Base-by-base conservation (phyloP, 192 early-diverging fungal species). In the Rhizophagus prolifer region DNA sequence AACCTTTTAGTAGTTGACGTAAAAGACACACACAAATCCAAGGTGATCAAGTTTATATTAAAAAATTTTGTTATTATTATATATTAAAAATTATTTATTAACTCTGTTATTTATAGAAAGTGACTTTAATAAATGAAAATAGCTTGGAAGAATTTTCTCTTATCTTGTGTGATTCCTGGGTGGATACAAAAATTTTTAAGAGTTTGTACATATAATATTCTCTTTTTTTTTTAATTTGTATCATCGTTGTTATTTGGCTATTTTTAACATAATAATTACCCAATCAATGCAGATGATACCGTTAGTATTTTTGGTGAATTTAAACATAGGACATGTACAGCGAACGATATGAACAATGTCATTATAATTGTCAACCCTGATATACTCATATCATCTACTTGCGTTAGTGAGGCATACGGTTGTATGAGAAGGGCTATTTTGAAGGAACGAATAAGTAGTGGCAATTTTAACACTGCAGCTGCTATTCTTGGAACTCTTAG, bases 341-440 rank as follows among this genome's bases (percentile, higher is more conserved):
- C 50, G 16, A 54, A 54, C 14, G 50, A 54, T 54, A 21, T 6
- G 16, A 54, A 54, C 4, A 19, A 54, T 54, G 50, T 54, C 21
- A 16, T 54, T 54, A 54, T 94, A 1, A 87, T 97, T 41, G 79
- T 95, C 19, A 88, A 95, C 63, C 97, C 97, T 2, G 97, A 98
- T 80, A 77, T 78, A 3, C 81, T 99, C 16, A 85, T 98, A 21
- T 86, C 94, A 0, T 87, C 90, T 28, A 95, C 97, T 5, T 80
- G 86, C 5, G 81, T 95, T 4, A 82, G 96, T 0, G 93, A 95
- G 16, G 89, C 88, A 23, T 94, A 92, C 61, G 58, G 75, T 0
- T 99, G 97, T 78, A 74, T 92, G 25, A 89, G 97, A 7, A 91
- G 89, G 50, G 89, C 93, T 0, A 90, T 96, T 26, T 82, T 98